Conservation (phyloP, 140 eudicot species). For the Flaveria floridana region DNA sequence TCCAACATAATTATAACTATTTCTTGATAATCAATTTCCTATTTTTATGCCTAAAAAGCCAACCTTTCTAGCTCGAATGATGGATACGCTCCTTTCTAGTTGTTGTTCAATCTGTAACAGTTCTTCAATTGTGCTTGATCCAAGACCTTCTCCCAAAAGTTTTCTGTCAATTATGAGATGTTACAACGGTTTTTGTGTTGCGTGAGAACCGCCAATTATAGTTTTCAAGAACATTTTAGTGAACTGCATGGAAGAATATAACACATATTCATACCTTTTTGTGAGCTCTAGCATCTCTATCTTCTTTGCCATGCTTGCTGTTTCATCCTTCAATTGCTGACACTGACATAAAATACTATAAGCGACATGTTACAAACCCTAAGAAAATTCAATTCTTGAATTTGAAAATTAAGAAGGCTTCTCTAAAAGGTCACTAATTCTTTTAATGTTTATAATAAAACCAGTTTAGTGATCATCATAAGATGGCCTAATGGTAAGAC, state of each 20-base stretch:
- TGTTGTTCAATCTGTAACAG: slow-evolving; percentile 63
- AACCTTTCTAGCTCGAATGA: slow-evolving; percentile 73
- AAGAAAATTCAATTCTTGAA: neutral
- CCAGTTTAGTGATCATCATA: too few species aligned
- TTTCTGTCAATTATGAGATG: slow-evolving; percentile 34
- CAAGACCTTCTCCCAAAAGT: slow-evolving; percentile 65
- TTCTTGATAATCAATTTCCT: neutral
- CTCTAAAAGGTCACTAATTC: too few species aligned
- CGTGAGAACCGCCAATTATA: neutral
- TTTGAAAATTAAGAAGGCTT: neutral
- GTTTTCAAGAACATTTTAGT: neutral
- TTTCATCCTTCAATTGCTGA: slow-evolving; percentile 63
- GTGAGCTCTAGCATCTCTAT: slow-evolving; percentile 63
- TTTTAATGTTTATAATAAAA: too few species aligned
- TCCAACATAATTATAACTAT: neutral
- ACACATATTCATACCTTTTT: slow-evolving; percentile 43
- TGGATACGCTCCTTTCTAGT: slow-evolving; percentile 57
- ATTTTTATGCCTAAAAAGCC: neutral
- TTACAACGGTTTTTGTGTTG: neutral
- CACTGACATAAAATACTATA: slow-evolving; percentile 17
- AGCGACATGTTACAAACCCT: neutral
- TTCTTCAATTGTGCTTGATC: slow-evolving; percentile 59
- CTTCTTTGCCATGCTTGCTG: slow-evolving; percentile 60
- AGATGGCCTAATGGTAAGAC: too few species aligned
- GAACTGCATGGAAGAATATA: neutral